These are phyloP conservation scores for Ananas comosus DNA, from an alignment of 176 grass and related monocot genomes.

Conservation along the genomic window DNA sequence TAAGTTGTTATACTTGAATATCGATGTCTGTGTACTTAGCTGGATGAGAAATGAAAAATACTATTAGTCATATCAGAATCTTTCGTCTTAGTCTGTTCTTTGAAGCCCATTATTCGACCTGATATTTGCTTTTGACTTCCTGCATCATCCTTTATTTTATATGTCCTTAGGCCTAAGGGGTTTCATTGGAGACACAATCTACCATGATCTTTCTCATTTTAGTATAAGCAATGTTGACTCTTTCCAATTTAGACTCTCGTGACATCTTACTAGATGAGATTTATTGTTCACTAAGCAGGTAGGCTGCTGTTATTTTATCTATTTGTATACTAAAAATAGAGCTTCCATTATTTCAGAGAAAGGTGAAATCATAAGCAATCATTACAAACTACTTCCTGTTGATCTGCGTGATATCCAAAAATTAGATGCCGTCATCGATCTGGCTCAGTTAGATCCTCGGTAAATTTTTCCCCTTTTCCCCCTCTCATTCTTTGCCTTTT, in stretches of 20 bases:
- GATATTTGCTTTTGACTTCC: too few species aligned
- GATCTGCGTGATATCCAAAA: conserved; percentile 73
- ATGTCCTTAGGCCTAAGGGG: too few species aligned
- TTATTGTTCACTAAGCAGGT: neutral
- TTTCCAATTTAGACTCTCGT: neutral
- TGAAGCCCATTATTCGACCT: too few species aligned
- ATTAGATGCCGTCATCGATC: conserved; percentile 59
- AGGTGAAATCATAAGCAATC: conserved; percentile 68
- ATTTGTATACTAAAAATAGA: neutral
- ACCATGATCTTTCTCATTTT: too few species aligned
- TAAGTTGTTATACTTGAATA: too few species aligned
- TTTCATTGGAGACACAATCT: too few species aligned
- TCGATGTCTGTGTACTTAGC: too few species aligned
- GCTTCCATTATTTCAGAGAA: conserved; percentile 53
- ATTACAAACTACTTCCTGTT: conserved; percentile 85
- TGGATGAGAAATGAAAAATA: too few species aligned
- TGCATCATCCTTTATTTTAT: too few species aligned
- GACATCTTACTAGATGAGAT: neutral
- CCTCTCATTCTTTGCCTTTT: neutral
- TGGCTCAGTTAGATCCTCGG: conserved; percentile 69
- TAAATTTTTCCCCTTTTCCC: conserved; percentile 18
- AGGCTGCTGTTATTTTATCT: neutral
- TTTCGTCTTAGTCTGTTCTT: too few species aligned
- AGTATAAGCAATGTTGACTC: too few species aligned
- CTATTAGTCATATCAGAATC: too few species aligned